These are phyloP conservation scores for Nicotiana rustica DNA, from an alignment of 305 asterid species.

Conservation along the genomic window DNA sequence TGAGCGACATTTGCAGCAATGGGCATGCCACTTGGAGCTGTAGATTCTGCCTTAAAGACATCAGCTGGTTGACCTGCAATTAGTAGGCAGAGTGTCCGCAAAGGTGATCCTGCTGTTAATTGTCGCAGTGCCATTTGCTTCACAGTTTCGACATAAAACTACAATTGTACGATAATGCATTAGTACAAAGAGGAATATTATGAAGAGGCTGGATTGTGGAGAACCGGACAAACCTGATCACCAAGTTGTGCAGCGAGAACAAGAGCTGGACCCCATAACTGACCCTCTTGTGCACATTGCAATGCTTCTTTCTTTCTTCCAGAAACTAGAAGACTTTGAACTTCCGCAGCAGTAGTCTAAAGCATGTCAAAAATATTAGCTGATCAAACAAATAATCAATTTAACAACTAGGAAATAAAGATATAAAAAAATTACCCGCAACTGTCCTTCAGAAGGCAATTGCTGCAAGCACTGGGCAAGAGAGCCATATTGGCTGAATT, in stretches of 20 bases:
- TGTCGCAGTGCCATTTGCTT: conserved; percentile 81
- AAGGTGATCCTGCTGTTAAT: conserved; percentile 76
- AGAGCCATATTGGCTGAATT: conserved; percentile 64
- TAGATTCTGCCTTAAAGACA: conserved; percentile 62
- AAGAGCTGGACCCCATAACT: conserved; percentile 98
- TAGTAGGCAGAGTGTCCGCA: conserved; percentile 78
- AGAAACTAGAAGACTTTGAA: conserved; percentile 90
- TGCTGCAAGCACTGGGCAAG: conserved; percentile 75
- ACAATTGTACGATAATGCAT: conserved; percentile 36
- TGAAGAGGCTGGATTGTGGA: background rate
- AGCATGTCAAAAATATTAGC: background rate
- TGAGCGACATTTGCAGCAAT: conserved; percentile 55
- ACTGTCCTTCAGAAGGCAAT: conserved; percentile 81
- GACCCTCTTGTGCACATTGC: conserved; percentile 95
- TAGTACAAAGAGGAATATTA: background rate
- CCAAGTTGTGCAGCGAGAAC: conserved; percentile 98
- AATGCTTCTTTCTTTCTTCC: conserved; percentile 97
- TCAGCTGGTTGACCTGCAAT: conserved; percentile 87
- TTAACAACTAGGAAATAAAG: background rate
- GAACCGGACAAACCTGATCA: conserved; percentile 66
- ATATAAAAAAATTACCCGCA: conserved; percentile 49
- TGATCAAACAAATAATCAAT: background rate
- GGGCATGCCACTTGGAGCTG: conserved; percentile 49
- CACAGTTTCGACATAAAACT: conserved; percentile 80
- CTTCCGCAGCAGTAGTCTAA: conserved; percentile 81